Evolutionary conservation across 1,284 basidiomycete species (phyloP).

Genomic region (Microbotryum intermedium): DNA sequence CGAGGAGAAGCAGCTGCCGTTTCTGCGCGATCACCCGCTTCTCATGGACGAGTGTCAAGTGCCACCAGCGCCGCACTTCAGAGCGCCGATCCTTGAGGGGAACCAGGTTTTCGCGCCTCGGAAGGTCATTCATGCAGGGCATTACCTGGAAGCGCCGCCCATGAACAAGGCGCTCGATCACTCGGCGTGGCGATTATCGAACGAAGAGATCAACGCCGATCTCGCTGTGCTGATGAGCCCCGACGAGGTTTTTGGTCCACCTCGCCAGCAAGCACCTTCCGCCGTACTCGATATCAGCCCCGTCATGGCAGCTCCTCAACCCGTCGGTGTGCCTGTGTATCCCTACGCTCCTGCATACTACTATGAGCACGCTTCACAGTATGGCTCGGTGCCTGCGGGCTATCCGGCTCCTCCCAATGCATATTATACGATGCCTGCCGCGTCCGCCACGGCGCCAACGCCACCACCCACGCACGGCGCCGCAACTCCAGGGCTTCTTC

Average conservation of each 20-base stretch:
- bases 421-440: too few species aligned
- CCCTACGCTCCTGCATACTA: too few species aligned
- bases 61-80: conserved; percentile 14
- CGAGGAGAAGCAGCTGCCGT: conserved; percentile 19
- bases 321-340: too few species aligned
- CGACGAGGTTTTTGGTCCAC: background rate
- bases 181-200: conserved; percentile 6
- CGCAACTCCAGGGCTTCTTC: too few species aligned
- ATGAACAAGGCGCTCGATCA: conserved; percentile 15
- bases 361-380: too few species aligned
- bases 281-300: background rate
- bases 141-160: conserved; percentile 21
- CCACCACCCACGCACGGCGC: too few species aligned
- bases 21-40: conserved; percentile 23
- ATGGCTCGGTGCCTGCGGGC: too few species aligned
- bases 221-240: conserved; percentile 12
- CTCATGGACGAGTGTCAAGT: conserved; percentile 16
- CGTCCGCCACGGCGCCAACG: too few species aligned
- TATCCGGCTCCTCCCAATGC: too few species aligned
- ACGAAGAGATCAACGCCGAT: conserved; percentile 18
- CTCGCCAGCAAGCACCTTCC: background rate
- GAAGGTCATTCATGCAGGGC: conserved; percentile 6
- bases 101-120: conserved; percentile 9
- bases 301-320: too few species aligned
- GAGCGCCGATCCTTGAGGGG: conserved; percentile 8